phyloP scores from a whole-genome alignment of 352 stramenopile species.

The Phytopythium montanum region DNA sequence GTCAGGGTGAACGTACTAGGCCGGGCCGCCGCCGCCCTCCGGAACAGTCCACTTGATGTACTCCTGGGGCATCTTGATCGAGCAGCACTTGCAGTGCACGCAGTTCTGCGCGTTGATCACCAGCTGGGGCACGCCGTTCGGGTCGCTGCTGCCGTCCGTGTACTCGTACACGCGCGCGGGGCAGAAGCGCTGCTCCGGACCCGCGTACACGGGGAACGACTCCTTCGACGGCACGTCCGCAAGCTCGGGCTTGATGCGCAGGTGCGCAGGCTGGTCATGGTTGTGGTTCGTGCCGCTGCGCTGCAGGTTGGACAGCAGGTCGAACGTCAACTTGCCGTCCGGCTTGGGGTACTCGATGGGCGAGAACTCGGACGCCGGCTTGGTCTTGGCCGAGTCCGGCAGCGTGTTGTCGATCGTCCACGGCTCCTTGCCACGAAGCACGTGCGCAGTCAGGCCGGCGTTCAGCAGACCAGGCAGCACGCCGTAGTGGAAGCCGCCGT shows the following conservation, averaged over 20 bases:
- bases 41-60: conserved; percentile 99
- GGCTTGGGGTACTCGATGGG: conserved; percentile 96
- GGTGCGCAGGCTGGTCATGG: conserved; percentile 97
- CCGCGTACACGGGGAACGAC: conserved; percentile 92
- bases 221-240: conserved; percentile 84
- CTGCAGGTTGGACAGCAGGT: conserved; percentile 98
- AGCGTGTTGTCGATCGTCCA: conserved; percentile 92
- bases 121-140: conserved; percentile 87
- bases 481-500: conserved; percentile 96
- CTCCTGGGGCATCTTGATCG: conserved; percentile 99
- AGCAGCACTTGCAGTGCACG: conserved; percentile 99
- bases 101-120: conserved; percentile 99
- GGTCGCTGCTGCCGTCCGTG: conserved; percentile 89
- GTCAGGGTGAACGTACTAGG: conserved; percentile 89
- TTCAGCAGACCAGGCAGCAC: conserved; percentile 92
- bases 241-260: conserved; percentile 94
- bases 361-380: conserved; percentile 85
- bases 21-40: conserved; percentile 96
- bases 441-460: conserved; percentile 90
- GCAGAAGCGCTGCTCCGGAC: conserved; percentile 97
- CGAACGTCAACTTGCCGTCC: conserved; percentile 97
- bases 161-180: conserved; percentile 99
- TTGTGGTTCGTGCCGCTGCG: conserved; percentile 97
- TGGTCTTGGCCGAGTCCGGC: conserved; percentile 91
- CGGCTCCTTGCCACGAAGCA: conserved; percentile 95